Evolutionary conservation across 805 yeast genomes (phyloP).

Genomic region (Babjeviella inositovora): DNA sequence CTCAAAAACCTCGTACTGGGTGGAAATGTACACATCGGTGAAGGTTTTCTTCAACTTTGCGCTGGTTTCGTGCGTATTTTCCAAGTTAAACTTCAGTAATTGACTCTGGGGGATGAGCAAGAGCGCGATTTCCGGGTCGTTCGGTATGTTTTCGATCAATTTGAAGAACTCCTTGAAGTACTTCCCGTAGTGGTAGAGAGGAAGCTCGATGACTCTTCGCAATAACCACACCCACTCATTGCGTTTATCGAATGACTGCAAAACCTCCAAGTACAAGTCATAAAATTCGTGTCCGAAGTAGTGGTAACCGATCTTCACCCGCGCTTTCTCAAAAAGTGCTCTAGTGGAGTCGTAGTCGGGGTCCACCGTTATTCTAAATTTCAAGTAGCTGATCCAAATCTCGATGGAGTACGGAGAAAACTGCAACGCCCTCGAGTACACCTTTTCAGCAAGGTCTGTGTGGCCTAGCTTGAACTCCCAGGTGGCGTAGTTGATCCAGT

Average conservation of each 20-base stretch:
- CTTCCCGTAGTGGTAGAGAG: constrained; percentile 33
- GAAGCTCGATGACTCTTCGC: constrained; percentile 35
- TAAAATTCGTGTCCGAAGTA: constrained; percentile 35
- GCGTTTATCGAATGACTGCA: constrained; percentile 9
- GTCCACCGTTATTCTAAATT: constrained; percentile 16
- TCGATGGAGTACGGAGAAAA: constrained; percentile 24
- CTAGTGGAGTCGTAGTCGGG: constrained; percentile 14
- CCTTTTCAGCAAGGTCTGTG: constrained; percentile 14
- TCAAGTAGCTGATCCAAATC: constrained; percentile 33
- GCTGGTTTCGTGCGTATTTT: constrained; percentile 9
- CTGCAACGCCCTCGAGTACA: constrained; percentile 21
- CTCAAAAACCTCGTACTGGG: constrained; percentile 34
- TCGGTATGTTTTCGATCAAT: constrained; percentile 12
- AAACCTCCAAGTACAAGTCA: constrained; percentile 26
- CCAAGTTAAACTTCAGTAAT: constrained; percentile 6
- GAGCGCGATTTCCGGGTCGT: constrained; percentile 2
- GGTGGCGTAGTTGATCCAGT: constrained; percentile 41
- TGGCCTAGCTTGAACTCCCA: constrained; percentile 27
- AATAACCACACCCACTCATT: constrained; percentile 22
- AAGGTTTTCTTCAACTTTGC: constrained; percentile 25
- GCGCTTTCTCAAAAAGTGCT: constrained; percentile 24
- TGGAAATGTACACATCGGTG: constrained; percentile 35
- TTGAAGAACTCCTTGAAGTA: constrained; percentile 22
- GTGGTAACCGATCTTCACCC: constrained; percentile 32
- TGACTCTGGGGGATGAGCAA: constrained; percentile 6